Evolutionary conservation across 2,329 filamentous ascomycete species (phyloP).

Genomic region (Talaromyces islandicus): DNA sequence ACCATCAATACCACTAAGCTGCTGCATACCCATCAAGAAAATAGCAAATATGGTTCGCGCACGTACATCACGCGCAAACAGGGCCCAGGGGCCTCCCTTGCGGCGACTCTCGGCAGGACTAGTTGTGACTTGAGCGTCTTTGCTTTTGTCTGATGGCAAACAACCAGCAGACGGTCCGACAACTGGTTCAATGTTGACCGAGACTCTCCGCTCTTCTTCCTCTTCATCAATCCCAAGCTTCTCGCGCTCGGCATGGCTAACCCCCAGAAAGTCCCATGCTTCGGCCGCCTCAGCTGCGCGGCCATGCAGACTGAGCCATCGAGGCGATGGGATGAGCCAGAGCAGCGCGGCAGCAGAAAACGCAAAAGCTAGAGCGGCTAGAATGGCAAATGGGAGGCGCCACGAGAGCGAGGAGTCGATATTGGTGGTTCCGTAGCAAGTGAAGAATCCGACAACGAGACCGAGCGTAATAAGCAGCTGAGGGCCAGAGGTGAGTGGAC

Average conservation of each 20-base stretch:
- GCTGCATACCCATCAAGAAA: constrained; percentile 55
- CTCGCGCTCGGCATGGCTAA: constrained; percentile 43
- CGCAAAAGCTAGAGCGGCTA: constrained; percentile 35
- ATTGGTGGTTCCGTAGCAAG: constrained; percentile 50
- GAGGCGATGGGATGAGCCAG: constrained; percentile 50
- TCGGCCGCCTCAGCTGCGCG: constrained; percentile 39
- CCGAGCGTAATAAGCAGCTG: constrained; percentile 50
- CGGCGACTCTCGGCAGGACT: neutral
- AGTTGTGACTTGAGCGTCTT: neutral
- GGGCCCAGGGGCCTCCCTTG: constrained; percentile 11
- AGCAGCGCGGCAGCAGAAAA: constrained; percentile 32
- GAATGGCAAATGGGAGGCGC: constrained; percentile 51
- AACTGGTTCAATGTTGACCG: neutral
- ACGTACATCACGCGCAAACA: constrained; percentile 19
- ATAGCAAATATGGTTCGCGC: constrained; percentile 47
- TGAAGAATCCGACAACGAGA: constrained; percentile 53
- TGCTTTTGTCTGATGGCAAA: neutral
- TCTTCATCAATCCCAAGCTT: constrained; percentile 38
- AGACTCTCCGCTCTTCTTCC: neutral
- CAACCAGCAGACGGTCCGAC: neutral
- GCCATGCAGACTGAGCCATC: constrained; percentile 51
- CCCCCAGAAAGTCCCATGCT: constrained; percentile 38
- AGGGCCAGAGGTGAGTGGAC: constrained; percentile 46
- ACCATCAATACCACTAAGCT: constrained; percentile 58
- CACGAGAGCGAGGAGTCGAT: constrained; percentile 48